Evolutionary conservation across 805 yeast species (phyloP).

Genomic region (Teunomyces panamensis): DNA sequence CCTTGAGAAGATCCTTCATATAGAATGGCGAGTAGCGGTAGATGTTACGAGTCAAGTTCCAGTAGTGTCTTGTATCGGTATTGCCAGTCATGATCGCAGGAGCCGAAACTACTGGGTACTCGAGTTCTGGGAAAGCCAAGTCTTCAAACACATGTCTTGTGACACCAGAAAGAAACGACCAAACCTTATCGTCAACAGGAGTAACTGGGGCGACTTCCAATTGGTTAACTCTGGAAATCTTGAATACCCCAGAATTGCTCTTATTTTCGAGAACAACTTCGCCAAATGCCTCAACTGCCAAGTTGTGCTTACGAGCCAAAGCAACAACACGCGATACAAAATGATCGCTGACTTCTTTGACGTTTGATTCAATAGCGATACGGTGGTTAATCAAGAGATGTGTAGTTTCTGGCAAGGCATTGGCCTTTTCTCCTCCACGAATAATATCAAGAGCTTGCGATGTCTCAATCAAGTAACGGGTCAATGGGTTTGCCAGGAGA

Average conservation of each 20-base stretch:
- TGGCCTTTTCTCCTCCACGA: conserved; percentile 37
- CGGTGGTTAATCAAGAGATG: conserved; percentile 32
- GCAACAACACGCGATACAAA: conserved; percentile 19
- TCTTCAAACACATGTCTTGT: conserved; percentile 63
- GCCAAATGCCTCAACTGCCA: conserved; percentile 23
- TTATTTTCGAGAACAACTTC: conserved; percentile 12
- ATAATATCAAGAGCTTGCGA: conserved; percentile 35
- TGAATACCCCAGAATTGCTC: conserved; percentile 14
- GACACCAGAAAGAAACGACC: conserved; percentile 53
- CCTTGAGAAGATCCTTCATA: conserved; percentile 13
- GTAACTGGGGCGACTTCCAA: conserved; percentile 48
- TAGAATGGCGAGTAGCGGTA: conserved; percentile 44
- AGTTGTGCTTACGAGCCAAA: conserved; percentile 26
- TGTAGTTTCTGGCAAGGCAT: conserved; percentile 38
- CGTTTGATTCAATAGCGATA: conserved; percentile 27
- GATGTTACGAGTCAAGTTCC: conserved; percentile 53
- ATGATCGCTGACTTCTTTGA: conserved; percentile 19
- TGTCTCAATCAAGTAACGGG: conserved; percentile 29
- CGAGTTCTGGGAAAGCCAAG: conserved; percentile 33
- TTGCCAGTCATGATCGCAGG: conserved; percentile 57
- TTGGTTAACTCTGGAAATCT: conserved; percentile 15
- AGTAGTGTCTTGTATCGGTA: conserved; percentile 61
- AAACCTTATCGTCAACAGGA: conserved; percentile 25
- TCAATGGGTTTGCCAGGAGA: conserved; percentile 15
- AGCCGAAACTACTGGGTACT: conserved; percentile 33